These are phyloP conservation scores for Peronosclerospora sorghi DNA, from an alignment of 352 stramenopile genomes.

Conservation along the genomic window DNA sequence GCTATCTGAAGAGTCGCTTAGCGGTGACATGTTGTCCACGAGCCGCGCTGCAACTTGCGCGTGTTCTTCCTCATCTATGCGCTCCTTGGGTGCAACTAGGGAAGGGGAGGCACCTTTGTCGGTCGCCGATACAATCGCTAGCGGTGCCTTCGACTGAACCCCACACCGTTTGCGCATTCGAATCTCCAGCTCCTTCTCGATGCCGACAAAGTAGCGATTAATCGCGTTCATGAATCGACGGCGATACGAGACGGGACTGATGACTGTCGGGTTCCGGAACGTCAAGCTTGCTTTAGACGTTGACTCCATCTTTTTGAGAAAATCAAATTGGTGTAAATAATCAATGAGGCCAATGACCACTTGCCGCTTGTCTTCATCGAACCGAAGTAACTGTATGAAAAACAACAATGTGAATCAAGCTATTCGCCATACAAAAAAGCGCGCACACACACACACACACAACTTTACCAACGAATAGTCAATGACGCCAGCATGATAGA, in stretches of 20 bases:
- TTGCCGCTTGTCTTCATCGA: constrained; percentile 67
- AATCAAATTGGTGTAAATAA: constrained; percentile 83
- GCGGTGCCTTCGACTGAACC: constrained; percentile 14
- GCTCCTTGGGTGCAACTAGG: background rate
- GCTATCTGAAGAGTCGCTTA: constrained; percentile 11
- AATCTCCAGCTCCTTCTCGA: constrained; percentile 62
- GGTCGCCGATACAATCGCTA: constrained; percentile 1
- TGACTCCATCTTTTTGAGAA: constrained; percentile 85
- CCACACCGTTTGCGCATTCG: constrained; percentile 46
- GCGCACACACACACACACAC: too few species aligned
- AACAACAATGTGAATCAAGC: constrained; percentile 5
- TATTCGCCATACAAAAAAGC: too few species aligned
- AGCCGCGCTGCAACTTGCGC: constrained; percentile 22
- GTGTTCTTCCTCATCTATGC: constrained; percentile 13
- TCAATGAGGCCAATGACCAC: constrained; percentile 76
- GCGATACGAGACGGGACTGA: constrained; percentile 70
- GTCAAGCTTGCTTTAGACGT: constrained; percentile 77
- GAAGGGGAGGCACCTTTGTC: background rate
- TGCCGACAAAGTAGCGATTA: constrained; percentile 71
- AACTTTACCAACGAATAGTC: constrained; percentile 75
- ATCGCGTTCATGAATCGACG: constrained; percentile 77
- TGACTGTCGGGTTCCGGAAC: constrained; percentile 76
- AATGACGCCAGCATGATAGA: constrained; percentile 64
- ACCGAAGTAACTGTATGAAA: constrained; percentile 46
- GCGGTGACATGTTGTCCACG: constrained; percentile 22